Conservation (phyloP, 768 basidiomycete species). For the Hericium rajendrae region DNA sequence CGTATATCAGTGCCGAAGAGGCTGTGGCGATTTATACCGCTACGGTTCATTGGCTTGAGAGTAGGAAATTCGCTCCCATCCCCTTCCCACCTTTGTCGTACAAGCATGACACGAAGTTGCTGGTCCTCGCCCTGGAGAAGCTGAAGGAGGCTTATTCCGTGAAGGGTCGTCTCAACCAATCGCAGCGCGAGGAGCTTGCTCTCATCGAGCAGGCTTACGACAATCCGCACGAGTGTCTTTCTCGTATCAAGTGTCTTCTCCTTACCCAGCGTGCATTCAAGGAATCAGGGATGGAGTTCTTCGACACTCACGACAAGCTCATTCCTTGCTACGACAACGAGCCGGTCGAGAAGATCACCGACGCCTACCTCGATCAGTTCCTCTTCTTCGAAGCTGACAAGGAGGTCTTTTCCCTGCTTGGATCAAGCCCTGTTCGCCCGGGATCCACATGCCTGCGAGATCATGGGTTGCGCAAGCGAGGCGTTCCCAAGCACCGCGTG, state of each 20-base stretch:
- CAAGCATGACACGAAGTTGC: constrained; percentile 97
- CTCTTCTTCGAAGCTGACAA: constrained; percentile 99
- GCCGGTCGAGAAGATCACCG: constrained; percentile 99
- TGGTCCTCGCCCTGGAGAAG: constrained; percentile 95
- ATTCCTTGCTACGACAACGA: constrained; percentile 99
- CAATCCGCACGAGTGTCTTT: constrained; percentile 97
- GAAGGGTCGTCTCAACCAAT: constrained; percentile 94
- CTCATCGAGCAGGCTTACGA: constrained; percentile 99
- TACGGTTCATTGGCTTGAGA: constrained; percentile 98
- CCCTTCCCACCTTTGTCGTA: constrained; percentile 99
- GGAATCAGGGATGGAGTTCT: constrained; percentile 94
- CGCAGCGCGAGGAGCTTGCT: constrained; percentile 95
- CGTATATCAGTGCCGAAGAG: constrained; percentile 97
- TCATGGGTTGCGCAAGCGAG: too few relatives aligned
- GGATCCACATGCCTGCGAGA: too few relatives aligned
- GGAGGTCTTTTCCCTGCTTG: constrained; percentile 94
- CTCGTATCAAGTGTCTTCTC: constrained; percentile 94
- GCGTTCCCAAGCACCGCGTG: too few relatives aligned
- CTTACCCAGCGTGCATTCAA: constrained; percentile 98
- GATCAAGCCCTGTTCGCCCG: constrained; percentile 99
- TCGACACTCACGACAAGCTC: constrained; percentile 96
- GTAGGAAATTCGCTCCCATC: constrained; percentile 95
- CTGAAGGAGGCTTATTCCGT: constrained; percentile 98
- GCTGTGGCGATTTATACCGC: constrained; percentile 98
- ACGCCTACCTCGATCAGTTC: constrained; percentile 98